Base-by-base conservation (phyloP, 108 stramenopile species). In the Nannochloropsis granulata region DNA sequence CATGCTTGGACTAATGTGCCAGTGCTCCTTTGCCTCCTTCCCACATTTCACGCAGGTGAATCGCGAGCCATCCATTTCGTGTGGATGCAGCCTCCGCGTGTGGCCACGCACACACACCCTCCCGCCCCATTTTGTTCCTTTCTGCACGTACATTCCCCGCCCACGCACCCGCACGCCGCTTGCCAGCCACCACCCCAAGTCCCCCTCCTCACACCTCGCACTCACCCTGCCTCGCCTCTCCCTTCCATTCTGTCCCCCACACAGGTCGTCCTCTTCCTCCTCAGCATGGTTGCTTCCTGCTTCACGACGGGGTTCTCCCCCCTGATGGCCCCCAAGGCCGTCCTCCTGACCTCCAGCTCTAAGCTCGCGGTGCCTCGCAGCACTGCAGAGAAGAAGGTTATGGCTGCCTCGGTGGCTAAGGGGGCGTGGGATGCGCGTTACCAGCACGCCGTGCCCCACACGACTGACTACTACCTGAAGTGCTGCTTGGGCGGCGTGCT, bases 401-500 rank as follows among this genome's bases (percentile, higher is more conserved):
- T 85, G 43, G 84, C 84, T 13, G 24, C 79, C 23, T 85, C 84
- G 10, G 84, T 80, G 19, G 43, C 78, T 8, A 44, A 24, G 79
- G 84, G 25, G 25, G 42, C 25, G 23, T 85, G 84, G 84, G 84
- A 85, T 14, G 78, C 80, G 24, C 84, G 84, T 44, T 43, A 80
- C 25, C 43, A 79, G 12, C 84, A 85, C 84, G 79, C 84, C 8
- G 79, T 79, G 14, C 24, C 79, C 24, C 84, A 86, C 80, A 83
- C 83, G 19, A 84, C 81, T 13, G 24, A 43, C 79, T 91, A 91
- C 87, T 91, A 91, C 82, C 24, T 44, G 44, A 91, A 89, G 89
- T 90, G 90, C 89, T 86, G 88, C 85, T 43, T 86, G 11, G 90
- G 89, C 44, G 90, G 90, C 26, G 46, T 90, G 43, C 86, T 91